phyloP scores from a whole-genome alignment of 495 filamentous ascomycete species.

The Parathielavia appendiculata region DNA sequence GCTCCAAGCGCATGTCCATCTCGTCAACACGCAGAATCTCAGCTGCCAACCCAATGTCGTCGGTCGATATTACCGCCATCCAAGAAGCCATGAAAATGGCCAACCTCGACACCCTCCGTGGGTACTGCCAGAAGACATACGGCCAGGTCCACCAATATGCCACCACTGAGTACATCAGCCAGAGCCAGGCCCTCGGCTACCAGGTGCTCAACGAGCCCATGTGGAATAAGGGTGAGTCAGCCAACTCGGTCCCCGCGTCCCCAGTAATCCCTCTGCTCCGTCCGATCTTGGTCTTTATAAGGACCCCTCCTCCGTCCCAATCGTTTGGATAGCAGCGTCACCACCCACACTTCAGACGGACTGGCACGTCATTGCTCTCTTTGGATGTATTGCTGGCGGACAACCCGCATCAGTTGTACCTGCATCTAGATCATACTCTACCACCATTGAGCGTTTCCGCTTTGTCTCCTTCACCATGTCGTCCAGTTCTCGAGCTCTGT shows the following conservation, averaged over 20 bases:
- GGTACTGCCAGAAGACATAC: slow-evolving; percentile 49
- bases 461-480: slow-evolving; percentile 1
- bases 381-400: too few relatives aligned
- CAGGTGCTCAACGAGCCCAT: slow-evolving; percentile 52
- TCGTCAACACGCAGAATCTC: slow-evolving; percentile 46
- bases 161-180: slow-evolving; percentile 45
- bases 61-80: slow-evolving; percentile 48
- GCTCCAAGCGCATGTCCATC: slow-evolving; percentile 48
- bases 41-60: slow-evolving; percentile 50
- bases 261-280: neutral
- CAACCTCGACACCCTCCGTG: slow-evolving; percentile 47
- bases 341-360: neutral
- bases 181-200: slow-evolving; percentile 48
- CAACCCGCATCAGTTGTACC: too few relatives aligned
- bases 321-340: neutral
- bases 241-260: neutral
- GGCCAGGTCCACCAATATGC: slow-evolving; percentile 47
- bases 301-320: slow-evolving; percentile 7
- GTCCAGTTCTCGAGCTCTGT: neutral
- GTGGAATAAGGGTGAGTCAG: slow-evolving; percentile 53
- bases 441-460: neutral
- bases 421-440: neutral
- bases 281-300: slow-evolving; percentile 6
- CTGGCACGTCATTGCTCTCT: neutral
- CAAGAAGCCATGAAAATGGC: slow-evolving; percentile 52